These are phyloP conservation scores for Xylogone sp. DNA, from an alignment of 2,329 filamentous ascomycete species.

Conservation along the genomic window DNA sequence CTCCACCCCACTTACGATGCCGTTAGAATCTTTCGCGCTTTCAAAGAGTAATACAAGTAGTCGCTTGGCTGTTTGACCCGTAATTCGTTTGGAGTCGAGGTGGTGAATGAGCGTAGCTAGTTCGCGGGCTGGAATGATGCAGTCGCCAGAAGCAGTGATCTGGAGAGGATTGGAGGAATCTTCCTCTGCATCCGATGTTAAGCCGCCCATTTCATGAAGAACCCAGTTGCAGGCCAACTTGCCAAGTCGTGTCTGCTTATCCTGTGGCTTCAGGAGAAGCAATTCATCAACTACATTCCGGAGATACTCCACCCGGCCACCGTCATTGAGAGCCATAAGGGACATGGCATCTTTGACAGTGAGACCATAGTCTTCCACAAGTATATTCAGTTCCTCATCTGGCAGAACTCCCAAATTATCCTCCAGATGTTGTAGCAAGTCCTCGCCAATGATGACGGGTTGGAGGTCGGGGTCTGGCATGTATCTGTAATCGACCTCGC, in stretches of 20 bases:
- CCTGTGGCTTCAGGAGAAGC: conserved; percentile 1
- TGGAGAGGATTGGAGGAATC: conserved; percentile 17
- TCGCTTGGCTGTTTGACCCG: conserved; percentile 55
- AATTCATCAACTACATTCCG: conserved; percentile 55
- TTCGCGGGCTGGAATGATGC: conserved; percentile 16
- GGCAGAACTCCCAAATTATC: conserved; percentile 66
- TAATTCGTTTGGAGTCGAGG: conserved; percentile 40
- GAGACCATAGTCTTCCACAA: conserved; percentile 63
- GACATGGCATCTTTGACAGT: conserved; percentile 80
- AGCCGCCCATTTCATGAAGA: conserved; percentile 69
- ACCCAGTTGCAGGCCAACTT: conserved; percentile 61
- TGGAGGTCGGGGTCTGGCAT: conserved; percentile 95
- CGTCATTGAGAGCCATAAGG: conserved; percentile 72
- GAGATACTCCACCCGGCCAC: conserved; percentile 78
- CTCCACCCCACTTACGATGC: conserved; percentile 28
- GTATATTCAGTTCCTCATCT: conserved; percentile 61
- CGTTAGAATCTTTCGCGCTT: neutral
- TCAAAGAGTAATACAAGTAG: conserved; percentile 52
- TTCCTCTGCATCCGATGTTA: conserved; percentile 46
- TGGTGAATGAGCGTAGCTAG: conserved; percentile 42
- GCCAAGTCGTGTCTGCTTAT: conserved; percentile 29
- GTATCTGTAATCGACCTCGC: conserved; percentile 95
- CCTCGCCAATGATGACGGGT: conserved; percentile 69
- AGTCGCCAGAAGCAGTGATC: conserved; percentile 19
- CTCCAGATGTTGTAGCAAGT: conserved; percentile 63